Percentiles rank a stretch among this genome's conserved stretches.
Conservation (phyloP, 768 basidiomycete genomes). For the Tulasnella sp. region DNA sequence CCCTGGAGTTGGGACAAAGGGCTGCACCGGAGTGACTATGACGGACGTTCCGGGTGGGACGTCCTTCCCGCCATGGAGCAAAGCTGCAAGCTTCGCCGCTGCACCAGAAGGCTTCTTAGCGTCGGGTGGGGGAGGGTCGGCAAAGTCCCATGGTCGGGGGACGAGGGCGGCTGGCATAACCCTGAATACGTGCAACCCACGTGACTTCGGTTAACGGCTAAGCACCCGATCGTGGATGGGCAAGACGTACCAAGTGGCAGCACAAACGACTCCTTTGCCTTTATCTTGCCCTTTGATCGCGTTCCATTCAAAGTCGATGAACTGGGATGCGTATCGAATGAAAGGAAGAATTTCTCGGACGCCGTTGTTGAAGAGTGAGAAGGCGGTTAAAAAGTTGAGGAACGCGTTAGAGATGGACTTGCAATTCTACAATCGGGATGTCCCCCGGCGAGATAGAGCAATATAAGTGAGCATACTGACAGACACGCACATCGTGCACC, state of each 20-base stretch:
- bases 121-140: conserved; percentile 47
- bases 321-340: conserved; percentile 79
- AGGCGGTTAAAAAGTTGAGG: conserved; percentile 74
- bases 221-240: background rate
- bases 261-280: conserved; percentile 82
- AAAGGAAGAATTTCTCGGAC: conserved; percentile 83
- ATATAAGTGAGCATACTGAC: background rate
- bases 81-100: background rate
- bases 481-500: background rate
- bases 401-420: conserved; percentile 64
- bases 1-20: background rate
- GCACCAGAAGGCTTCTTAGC: conserved; percentile 8
- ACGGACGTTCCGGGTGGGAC: conserved; percentile 25
- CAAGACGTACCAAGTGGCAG: conserved; percentile 75
- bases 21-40: conserved; percentile 8
- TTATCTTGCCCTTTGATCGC: conserved; percentile 63
- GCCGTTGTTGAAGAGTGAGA: conserved; percentile 70
- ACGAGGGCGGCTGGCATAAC: conserved; percentile 75
- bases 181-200: conserved; percentile 46
- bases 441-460: background rate
- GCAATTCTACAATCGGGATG: conserved; percentile 46
- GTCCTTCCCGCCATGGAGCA: background rate
- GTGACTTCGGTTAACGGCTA: background rate
- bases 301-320: conserved; percentile 73
- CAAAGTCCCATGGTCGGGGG: conserved; percentile 79